Conservation (phyloP, 495 filamentous ascomycete genomes). For the Trichoderma parareesei region DNA sequence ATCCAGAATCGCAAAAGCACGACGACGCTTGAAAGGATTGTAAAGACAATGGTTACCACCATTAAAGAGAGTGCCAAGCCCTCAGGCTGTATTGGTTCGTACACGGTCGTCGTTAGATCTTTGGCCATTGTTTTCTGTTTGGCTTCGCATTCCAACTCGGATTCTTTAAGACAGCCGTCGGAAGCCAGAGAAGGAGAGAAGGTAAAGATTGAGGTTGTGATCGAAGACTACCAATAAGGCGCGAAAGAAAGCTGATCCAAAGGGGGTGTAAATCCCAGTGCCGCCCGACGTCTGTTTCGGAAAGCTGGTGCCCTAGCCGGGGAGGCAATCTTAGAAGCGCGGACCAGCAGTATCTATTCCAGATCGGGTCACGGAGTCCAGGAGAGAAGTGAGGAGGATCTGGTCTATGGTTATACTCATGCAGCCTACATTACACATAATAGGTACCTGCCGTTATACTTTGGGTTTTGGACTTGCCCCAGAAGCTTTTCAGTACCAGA, state of each 20-base stretch:
- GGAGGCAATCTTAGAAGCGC: conserved; percentile 2
- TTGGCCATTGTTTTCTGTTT: background rate
- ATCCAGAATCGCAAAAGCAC: background rate
- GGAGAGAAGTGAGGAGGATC: too few relatives aligned
- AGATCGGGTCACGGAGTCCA: too few relatives aligned
- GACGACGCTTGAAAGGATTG: background rate
- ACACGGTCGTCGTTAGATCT: background rate
- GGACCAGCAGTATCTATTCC: too few relatives aligned
- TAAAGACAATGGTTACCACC: background rate
- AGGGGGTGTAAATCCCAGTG: background rate
- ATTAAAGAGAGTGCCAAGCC: background rate
- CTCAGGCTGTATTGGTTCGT: background rate
- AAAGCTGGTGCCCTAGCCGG: background rate
- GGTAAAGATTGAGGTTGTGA: background rate
- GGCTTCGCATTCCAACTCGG: background rate
- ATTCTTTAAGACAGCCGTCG: background rate
- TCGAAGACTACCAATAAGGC: background rate
- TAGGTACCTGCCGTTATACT: too few relatives aligned
- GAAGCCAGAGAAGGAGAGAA: background rate
- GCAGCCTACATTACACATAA: too few relatives aligned
- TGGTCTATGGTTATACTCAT: too few relatives aligned
- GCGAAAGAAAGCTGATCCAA: background rate
- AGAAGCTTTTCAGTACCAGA: too few relatives aligned
- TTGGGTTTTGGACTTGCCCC: too few relatives aligned
- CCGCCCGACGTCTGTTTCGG: background rate